These are phyloP conservation scores for Triticum dicoccoides DNA, from an alignment of 176 grass and related monocot species.

Conservation along the genomic window DNA sequence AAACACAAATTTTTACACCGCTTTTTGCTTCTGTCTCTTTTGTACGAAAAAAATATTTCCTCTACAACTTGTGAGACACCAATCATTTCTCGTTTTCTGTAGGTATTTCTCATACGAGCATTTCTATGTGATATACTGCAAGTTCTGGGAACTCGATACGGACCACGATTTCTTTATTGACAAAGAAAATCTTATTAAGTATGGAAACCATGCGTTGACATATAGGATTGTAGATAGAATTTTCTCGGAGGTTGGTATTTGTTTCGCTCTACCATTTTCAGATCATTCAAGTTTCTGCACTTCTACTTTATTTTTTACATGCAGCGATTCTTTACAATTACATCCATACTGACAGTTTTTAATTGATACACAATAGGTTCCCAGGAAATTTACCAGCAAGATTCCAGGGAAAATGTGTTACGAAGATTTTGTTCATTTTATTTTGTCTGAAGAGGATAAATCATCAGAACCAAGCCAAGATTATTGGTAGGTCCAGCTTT, in stretches of 20 bases:
- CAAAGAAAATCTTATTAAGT: constrained; percentile 96
- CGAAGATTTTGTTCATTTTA: constrained; percentile 95
- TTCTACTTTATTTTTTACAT: background rate
- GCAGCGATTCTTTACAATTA: background rate
- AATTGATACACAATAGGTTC: constrained; percentile 50
- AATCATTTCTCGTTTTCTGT: constrained; percentile 10
- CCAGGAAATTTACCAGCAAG: constrained; percentile 91
- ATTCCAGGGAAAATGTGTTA: constrained; percentile 86
- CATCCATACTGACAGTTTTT: background rate
- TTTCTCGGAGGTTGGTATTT: constrained; percentile 78
- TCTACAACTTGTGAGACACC: background rate
- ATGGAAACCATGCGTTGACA: constrained; percentile 93
- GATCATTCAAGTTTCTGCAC: constrained; percentile 9
- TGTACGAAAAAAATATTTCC: background rate
- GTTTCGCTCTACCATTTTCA: constrained; percentile 11
- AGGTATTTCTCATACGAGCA: constrained; percentile 98
- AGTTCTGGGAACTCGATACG: constrained; percentile 97
- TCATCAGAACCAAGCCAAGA: constrained; percentile 76
- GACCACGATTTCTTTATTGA: constrained; percentile 96
- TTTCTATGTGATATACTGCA: constrained; percentile 98
- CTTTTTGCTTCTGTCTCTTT: background rate
- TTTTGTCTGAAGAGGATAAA: constrained; percentile 90
- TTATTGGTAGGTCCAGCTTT: constrained; percentile 56
- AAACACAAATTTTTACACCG: background rate
- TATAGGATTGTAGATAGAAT: constrained; percentile 99